phyloP scores from a whole-genome alignment of 495 filamentous ascomycete species.

The Filosporella fistucella region DNA sequence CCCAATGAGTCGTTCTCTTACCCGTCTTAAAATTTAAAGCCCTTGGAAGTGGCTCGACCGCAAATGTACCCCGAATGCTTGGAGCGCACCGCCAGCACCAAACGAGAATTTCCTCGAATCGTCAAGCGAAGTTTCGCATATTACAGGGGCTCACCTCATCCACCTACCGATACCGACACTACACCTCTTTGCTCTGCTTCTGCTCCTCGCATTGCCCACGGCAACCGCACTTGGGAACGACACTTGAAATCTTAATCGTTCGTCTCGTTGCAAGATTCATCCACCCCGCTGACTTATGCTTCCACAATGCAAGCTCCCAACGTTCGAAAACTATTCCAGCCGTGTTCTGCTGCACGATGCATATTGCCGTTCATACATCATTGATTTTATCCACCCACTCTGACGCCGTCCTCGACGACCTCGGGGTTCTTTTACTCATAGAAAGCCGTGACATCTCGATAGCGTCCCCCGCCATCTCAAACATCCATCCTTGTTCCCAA shows the following conservation, averaged over 20 bases:
- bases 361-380: not conserved
- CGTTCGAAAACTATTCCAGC: no score
- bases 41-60: slow-evolving; percentile 16
- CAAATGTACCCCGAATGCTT: slow-evolving; percentile 2
- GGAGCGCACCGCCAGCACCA: slow-evolving; percentile 4
- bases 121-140: slow-evolving; percentile 8
- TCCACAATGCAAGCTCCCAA: no score
- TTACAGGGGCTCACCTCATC: no score
- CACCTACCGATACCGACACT: no score
- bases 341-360: not conserved
- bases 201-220: no score
- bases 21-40: slow-evolving; percentile 19
- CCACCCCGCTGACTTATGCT: no score
- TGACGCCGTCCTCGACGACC: not conserved
- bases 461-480: slow-evolving; percentile 19
- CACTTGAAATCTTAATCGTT: slow-evolving; percentile 3
- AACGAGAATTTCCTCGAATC: not conserved
- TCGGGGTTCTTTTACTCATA: slow-evolving; percentile 2
- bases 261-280: no score
- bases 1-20: slow-evolving; percentile 1
- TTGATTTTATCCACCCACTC: not conserved
- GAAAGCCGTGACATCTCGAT: slow-evolving; percentile 9
- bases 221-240: not conserved
- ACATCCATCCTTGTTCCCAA: slow-evolving; percentile 15
- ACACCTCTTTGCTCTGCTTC: no score